Evolutionary conservation across 257 asterid species (phyloP).

Genomic region (Gentiana straminea): DNA sequence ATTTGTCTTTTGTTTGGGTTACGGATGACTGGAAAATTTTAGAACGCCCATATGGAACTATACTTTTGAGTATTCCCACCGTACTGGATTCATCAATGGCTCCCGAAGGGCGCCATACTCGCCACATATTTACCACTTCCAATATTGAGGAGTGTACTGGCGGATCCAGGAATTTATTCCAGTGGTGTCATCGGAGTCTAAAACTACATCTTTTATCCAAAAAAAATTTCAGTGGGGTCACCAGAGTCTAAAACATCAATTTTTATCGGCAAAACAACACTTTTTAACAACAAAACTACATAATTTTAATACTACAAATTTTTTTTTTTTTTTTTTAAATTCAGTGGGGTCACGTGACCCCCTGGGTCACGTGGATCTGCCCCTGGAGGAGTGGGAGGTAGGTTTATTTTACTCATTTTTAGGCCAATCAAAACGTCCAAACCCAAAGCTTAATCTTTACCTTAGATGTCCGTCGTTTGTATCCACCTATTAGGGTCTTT

Average conservation of each 20-base stretch:
- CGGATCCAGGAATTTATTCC: too few species aligned
- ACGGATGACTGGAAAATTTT: slow-evolving; percentile 78
- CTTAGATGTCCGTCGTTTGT: slow-evolving; percentile 2
- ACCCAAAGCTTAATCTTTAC: neutral
- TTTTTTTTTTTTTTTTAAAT: too few species aligned
- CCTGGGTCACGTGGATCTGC: too few species aligned
- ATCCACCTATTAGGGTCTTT: slow-evolving; percentile 50
- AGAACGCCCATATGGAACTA: slow-evolving; percentile 14
- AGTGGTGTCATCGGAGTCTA: too few species aligned
- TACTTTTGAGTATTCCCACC: slow-evolving; percentile 95
- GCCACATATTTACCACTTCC: slow-evolving; percentile 83
- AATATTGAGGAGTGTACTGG: slow-evolving; percentile 90
- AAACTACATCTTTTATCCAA: too few species aligned
- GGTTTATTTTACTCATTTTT: neutral
- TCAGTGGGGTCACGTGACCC: too few species aligned
- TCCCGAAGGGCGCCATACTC: slow-evolving; percentile 62
- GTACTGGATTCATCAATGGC: slow-evolving; percentile 39
- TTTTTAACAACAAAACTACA: too few species aligned
- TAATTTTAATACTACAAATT: too few species aligned
- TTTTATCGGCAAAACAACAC: too few species aligned
- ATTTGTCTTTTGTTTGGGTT: slow-evolving; percentile 1
- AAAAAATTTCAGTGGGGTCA: too few species aligned
- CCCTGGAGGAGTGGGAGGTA: slow-evolving; percentile 99
- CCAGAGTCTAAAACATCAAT: too few species aligned
- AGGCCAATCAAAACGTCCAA: too few species aligned